Base-by-base conservation (phyloP, 352 stramenopile species). In the Globisporangium apiculatum region DNA sequence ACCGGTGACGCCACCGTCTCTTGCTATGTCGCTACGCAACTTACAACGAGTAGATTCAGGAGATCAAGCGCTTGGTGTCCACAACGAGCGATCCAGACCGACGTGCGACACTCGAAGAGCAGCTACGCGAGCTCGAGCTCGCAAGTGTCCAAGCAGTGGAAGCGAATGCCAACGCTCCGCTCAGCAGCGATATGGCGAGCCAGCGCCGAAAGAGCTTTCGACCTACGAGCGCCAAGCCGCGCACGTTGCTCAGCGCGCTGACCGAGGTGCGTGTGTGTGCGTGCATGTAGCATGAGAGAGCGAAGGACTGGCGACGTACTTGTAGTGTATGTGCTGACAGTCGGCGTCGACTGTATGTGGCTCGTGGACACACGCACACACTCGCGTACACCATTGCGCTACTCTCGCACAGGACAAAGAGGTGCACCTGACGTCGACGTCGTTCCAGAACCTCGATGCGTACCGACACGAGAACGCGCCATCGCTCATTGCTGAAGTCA, bases 31-130 rank as follows among this genome's bases (percentile, higher is more conserved):
- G 24, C 24, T 31, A 3, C 24, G 24, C 24, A 31, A 31, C 18
- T 24, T 24, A 24, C 24, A 31, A 24, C 49, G 15, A 55, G 18
- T 55, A 89, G 83, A 87, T 89, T 57, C 69, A 87, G 51, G 80
- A 93, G 75, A 88, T 91, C 51, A 80, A 74, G 53, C 78, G 80
- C 11, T 63, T 93, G 18, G 82, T 93, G 61, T 88, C 80, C 37
- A 76, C 80, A 8, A 84, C 83, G 12, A 86, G 72, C 7, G 83
- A 91, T 57, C 58, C 63, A 3, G 79, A 89, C 10, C 76, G 80
- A 46, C 68, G 75, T 18, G 64, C 66, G 14, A 63, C 69, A 8
- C 66, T 93, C 8, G 83, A 90, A 53, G 80, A 93, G 31, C 80
- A 91, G 37, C 66, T 91, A 9, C 66, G 72, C 2, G 76, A 83